Evolutionary conservation across 2,329 filamentous ascomycete genomes (phyloP).

Genomic region (Macrophomina pseudophaseolina): DNA sequence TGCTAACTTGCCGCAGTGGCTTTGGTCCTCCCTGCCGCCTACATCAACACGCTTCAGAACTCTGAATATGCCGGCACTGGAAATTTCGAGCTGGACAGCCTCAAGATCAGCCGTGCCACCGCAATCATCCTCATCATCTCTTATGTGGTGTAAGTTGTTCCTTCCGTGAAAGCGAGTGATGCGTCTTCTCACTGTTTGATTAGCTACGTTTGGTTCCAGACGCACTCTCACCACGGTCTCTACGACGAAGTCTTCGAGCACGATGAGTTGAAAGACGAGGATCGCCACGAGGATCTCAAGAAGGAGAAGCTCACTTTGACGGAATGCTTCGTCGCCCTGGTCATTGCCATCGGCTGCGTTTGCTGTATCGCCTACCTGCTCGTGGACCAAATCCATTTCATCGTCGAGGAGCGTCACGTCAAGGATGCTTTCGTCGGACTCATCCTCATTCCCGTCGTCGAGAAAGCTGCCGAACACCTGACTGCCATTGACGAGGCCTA

Average conservation of each 20-base stretch:
- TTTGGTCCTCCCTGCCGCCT: slow-evolving; percentile 57
- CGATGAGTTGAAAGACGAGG: slow-evolving; percentile 71
- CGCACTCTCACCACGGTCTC: slow-evolving; percentile 76
- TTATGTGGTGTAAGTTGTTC: slow-evolving; percentile 52
- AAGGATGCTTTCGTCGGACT: slow-evolving; percentile 65
- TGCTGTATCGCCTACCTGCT: slow-evolving; percentile 75
- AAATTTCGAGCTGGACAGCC: slow-evolving; percentile 51
- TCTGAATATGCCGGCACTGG: slow-evolving; percentile 30
- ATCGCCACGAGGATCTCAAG: slow-evolving; percentile 63
- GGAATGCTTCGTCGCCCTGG: slow-evolving; percentile 71
- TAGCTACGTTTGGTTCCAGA: slow-evolving; percentile 69
- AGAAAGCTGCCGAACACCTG: slow-evolving; percentile 85
- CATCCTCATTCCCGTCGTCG: slow-evolving; percentile 80
- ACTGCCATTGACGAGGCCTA: slow-evolving; percentile 85
- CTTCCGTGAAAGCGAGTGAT: not conserved
- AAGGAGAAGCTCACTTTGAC: slow-evolving; percentile 76
- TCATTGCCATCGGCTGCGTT: slow-evolving; percentile 69
- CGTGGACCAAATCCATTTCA: slow-evolving; percentile 71
- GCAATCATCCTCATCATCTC: slow-evolving; percentile 73
- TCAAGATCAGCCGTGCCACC: slow-evolving; percentile 72
- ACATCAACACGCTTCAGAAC: slow-evolving; percentile 53
- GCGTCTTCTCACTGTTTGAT: not conserved
- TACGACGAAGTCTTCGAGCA: slow-evolving; percentile 74
- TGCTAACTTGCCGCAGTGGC: slow-evolving; percentile 45
- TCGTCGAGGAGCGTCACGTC: slow-evolving; percentile 58